These are phyloP conservation scores for Sphaerulina populicola DNA, from an alignment of 2,329 filamentous ascomycete species.

Conservation along the genomic window DNA sequence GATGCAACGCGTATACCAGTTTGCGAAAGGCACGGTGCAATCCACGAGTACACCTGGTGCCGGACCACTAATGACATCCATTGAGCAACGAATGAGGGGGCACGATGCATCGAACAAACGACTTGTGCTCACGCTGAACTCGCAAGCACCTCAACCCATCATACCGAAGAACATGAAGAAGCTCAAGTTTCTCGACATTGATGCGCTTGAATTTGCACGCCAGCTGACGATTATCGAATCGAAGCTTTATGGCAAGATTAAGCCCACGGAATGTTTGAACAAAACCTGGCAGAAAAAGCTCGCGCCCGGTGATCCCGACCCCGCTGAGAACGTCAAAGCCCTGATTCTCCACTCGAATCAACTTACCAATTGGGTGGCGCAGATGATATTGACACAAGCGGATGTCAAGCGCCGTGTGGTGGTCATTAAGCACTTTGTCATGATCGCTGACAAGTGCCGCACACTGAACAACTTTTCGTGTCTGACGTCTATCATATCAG, in stretches of 20 bases:
- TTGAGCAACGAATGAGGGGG: slow-evolving; percentile 81
- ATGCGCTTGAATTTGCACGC: slow-evolving; percentile 90
- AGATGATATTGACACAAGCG: slow-evolving; percentile 93
- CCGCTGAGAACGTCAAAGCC: slow-evolving; percentile 88
- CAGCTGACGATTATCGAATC: slow-evolving; percentile 97
- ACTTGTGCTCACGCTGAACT: slow-evolving; percentile 73
- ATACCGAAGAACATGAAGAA: slow-evolving; percentile 99
- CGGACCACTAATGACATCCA: slow-evolving; percentile 69
- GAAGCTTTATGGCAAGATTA: slow-evolving; percentile 88
- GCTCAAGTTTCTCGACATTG: slow-evolving; percentile 95
- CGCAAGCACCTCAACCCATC: slow-evolving; percentile 74
- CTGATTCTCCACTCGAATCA: slow-evolving; percentile 97
- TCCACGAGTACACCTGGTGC: slow-evolving; percentile 89
- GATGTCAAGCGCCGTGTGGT: slow-evolving; percentile 94
- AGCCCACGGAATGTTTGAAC: slow-evolving; percentile 89
- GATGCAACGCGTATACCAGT: slow-evolving; percentile 79
- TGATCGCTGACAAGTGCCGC: slow-evolving; percentile 95
- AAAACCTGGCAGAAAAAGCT: slow-evolving; percentile 99
- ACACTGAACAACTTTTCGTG: slow-evolving; percentile 93
- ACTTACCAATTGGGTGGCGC: slow-evolving; percentile 97
- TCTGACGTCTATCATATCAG: slow-evolving; percentile 93
- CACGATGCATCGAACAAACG: slow-evolving; percentile 80
- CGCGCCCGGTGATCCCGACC: slow-evolving; percentile 68
- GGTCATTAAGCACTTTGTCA: slow-evolving; percentile 96
- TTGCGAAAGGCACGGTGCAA: slow-evolving; percentile 85